A percentile compares a stretch with the other conserved stretches of the same genome.
phyloP scores from a whole-genome alignment of 371 early-diverging fungal genomes.

The Zancudomyces culisetae region DNA sequence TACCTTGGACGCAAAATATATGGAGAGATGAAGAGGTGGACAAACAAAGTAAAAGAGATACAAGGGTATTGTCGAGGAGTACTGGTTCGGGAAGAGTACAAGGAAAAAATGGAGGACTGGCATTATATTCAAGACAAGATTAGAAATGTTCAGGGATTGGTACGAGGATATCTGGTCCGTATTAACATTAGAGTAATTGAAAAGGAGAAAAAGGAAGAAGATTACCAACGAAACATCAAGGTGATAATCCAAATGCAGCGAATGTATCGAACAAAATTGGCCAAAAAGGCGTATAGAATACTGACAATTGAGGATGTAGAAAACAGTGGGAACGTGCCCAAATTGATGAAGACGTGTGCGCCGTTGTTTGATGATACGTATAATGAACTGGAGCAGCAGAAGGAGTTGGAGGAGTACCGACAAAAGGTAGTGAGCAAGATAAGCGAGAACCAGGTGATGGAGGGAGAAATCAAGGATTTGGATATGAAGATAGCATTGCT shows the following conservation, averaged over 20 bases:
- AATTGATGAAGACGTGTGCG: slow-evolving; percentile 61
- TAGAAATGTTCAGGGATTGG: slow-evolving; percentile 45
- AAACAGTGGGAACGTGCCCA: slow-evolving; percentile 49
- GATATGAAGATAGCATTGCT: slow-evolving; percentile 94
- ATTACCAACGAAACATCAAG: slow-evolving; percentile 42
- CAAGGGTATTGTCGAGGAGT: slow-evolving; percentile 48
- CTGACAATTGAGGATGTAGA: slow-evolving; percentile 59
- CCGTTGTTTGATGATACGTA: slow-evolving; percentile 79
- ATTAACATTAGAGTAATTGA: slow-evolving; percentile 31
- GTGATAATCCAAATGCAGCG: slow-evolving; percentile 72
- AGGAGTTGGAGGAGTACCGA: slow-evolving; percentile 67
- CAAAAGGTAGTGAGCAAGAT: slow-evolving; percentile 71
- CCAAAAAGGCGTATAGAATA: slow-evolving; percentile 57
- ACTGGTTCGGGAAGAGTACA: slow-evolving; percentile 26
- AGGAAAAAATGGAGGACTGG: slow-evolving; percentile 16
- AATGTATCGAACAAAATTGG: slow-evolving; percentile 58
- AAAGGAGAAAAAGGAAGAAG: slow-evolving; percentile 28
- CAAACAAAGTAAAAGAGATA: slow-evolving; percentile 27
- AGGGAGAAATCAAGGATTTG: slow-evolving; percentile 63
- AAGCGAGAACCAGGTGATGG: slow-evolving; percentile 70
- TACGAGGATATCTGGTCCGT: slow-evolving; percentile 43
- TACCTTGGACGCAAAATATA: slow-evolving; percentile 31
- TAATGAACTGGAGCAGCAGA: slow-evolving; percentile 80
- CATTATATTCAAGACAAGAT: slow-evolving; percentile 9
- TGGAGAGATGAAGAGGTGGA: slow-evolving; percentile 24